Conservation (phyloP, 805 yeast genomes). For the Cyberlindnera samutprakarnensis region DNA sequence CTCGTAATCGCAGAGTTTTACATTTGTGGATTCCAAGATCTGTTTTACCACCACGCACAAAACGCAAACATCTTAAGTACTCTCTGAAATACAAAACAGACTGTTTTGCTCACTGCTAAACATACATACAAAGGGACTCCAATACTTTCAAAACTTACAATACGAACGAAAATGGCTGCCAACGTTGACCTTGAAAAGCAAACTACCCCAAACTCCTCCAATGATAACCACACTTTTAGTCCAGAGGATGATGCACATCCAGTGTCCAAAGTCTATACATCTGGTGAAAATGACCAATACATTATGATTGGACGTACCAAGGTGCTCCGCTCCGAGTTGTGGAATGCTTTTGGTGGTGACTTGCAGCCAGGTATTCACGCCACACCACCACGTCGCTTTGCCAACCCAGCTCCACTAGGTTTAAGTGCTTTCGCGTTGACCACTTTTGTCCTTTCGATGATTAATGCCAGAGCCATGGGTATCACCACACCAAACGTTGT, state of each 20-base stretch:
- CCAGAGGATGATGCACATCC: constrained; percentile 7
- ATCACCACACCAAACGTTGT: constrained; percentile 44
- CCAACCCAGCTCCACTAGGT: constrained; percentile 63
- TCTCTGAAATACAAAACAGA: too few relatives aligned
- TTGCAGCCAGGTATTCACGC: constrained; percentile 60
- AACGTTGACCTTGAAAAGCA: constrained; percentile 17
- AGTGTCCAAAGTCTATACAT: constrained; percentile 25
- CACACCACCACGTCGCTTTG: constrained; percentile 52
- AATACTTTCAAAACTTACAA: too few relatives aligned
- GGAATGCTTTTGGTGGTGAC: constrained; percentile 76
- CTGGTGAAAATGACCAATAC: constrained; percentile 50
- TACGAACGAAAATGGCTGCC: neutral
- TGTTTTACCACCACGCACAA: too few relatives aligned
- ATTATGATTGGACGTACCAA: constrained; percentile 66
- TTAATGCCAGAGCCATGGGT: constrained; percentile 48
- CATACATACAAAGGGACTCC: too few relatives aligned
- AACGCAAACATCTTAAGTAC: too few relatives aligned
- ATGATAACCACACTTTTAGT: constrained; percentile 11
- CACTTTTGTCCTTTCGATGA: constrained; percentile 51
- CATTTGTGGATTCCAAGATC: too few relatives aligned
- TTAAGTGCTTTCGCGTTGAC: constrained; percentile 55
- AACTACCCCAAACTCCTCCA: constrained; percentile 9
- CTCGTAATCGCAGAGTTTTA: too few relatives aligned
- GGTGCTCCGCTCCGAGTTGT: constrained; percentile 53
- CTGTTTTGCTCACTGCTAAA: too few relatives aligned